These are phyloP conservation scores for Cyclocybe aegerita DNA, from an alignment of 768 basidiomycete genomes.

Conservation along the genomic window DNA sequence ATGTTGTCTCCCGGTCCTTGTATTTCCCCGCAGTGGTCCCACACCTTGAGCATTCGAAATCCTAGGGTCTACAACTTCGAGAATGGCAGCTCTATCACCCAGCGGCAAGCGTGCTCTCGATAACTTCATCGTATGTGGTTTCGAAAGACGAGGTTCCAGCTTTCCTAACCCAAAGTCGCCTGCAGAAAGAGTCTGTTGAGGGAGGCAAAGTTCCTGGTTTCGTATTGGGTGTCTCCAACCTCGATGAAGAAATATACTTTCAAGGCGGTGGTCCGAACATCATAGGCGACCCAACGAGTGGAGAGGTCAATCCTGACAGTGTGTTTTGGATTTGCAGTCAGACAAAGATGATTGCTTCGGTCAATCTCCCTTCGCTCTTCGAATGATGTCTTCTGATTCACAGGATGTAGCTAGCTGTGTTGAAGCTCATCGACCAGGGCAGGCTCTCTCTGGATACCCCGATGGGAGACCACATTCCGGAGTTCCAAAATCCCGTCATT, in stretches of 20 bases:
- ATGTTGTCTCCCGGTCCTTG: too few species aligned
- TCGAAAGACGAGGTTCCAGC: background rate
- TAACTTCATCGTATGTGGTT: slow-evolving; percentile 12
- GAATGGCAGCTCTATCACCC: slow-evolving; percentile 12
- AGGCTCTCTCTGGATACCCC: slow-evolving; percentile 25
- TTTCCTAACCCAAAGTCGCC: background rate
- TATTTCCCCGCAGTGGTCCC: too few species aligned
- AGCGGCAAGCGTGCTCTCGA: slow-evolving; percentile 14
- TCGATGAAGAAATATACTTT: slow-evolving; percentile 29
- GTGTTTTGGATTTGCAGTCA: slow-evolving; percentile 42
- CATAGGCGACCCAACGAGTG: slow-evolving; percentile 24
- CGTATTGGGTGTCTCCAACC: slow-evolving; percentile 21
- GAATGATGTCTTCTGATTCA: background rate
- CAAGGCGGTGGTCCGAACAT: slow-evolving; percentile 24
- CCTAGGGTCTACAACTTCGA: background rate
- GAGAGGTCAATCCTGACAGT: slow-evolving; percentile 26
- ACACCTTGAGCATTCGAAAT: too few species aligned
- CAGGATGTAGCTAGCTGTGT: slow-evolving; percentile 24
- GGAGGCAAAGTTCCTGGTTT: slow-evolving; percentile 18
- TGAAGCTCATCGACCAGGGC: slow-evolving; percentile 32
- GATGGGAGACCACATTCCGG: slow-evolving; percentile 25
- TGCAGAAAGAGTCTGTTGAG: slow-evolving; percentile 10
- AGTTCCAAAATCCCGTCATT: slow-evolving; percentile 26
- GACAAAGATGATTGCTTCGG: slow-evolving; percentile 34
- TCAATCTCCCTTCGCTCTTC: slow-evolving; percentile 10